Base-by-base conservation (phyloP, 371 early-diverging fungal genomes). In the Fennellomyces sp. region DNA sequence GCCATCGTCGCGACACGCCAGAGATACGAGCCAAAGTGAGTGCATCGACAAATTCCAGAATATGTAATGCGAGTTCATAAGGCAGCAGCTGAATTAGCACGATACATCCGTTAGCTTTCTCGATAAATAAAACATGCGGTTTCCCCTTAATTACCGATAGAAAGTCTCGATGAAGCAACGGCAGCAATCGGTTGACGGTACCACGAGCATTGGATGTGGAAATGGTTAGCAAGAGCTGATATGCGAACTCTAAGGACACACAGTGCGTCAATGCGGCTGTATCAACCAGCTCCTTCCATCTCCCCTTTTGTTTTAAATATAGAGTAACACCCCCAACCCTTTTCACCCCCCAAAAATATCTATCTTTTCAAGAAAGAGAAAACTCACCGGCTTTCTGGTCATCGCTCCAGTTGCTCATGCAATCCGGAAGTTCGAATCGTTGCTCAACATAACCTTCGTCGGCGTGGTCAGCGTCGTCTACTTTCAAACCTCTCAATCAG, bases 371-470 rank as follows among this genome's bases (percentile, higher is more conserved):
- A 25, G 33, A 55, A 8, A 47, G 49, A 21, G n/a, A 51, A 36
- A 17, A 49, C 65, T 63, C 73, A 84, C 88, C 87, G 64, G 84
- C 87, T 73, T 81, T 78, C 65, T 86, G 86, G 42, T 87, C 87
- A 42, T 88, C 86, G 33, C 72, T 78, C 84, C 85, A 83, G 12
- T 63, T 52, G 17, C 64, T 60, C 62, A 78, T 76, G 56, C 68
- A 82, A 33, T 64, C 63, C 21, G 86, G 85, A 7, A 75, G 55
- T 57, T 85, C 84, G 51, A 85, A 65, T 42, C 82, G 72, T 57
- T 80, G 83, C 56, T 88, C 89, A 51, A 82, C 81, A 57, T 82
- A 88, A 19, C 89, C 89, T 66, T 88, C 89, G 63, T 88, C 89
- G 31, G 80, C 47, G 36, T 30, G 52, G 19, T 60, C 60, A 15